Evolutionary conservation across 495 filamentous ascomycete species (phyloP).

Genomic region (Aspergillus nidulans): DNA sequence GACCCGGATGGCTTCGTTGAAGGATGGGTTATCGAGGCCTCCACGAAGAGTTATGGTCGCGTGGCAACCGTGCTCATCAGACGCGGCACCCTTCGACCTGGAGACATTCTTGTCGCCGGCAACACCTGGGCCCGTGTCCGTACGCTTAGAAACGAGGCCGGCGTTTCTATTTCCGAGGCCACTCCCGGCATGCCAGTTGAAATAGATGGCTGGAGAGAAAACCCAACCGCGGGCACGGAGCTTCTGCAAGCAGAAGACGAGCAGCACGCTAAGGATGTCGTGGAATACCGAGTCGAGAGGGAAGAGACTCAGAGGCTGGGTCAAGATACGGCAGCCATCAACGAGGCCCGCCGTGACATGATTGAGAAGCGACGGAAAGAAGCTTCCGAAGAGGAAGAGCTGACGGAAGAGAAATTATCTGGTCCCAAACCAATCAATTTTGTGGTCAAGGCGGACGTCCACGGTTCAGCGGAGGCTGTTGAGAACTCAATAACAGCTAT

Average conservation of each 20-base stretch:
- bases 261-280: constrained; percentile 72
- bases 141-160: constrained; percentile 79
- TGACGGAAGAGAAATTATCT: constrained; percentile 24
- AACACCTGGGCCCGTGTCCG: constrained; percentile 79
- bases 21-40: constrained; percentile 93
- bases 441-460: constrained; percentile 88
- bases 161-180: constrained; percentile 64
- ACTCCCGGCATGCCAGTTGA: constrained; percentile 86
- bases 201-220: constrained; percentile 89
- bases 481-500: constrained; percentile 65
- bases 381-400: constrained; percentile 21
- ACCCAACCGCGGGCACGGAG: constrained; percentile 83
- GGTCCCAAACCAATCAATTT: constrained; percentile 69
- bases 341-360: constrained; percentile 59
- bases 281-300: constrained; percentile 66
- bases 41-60: constrained; percentile 78
- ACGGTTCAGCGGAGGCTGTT: constrained; percentile 89
- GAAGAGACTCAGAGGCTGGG: constrained; percentile 56
- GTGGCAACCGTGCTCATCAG: constrained; percentile 87
- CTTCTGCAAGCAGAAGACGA: constrained; percentile 79
- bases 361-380: constrained; percentile 54
- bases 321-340: constrained; percentile 72
- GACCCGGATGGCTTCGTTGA: constrained; percentile 73
- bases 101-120: constrained; percentile 86
- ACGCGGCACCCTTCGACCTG: constrained; percentile 74